Base-by-base conservation (phyloP, 345 rosid species). In the Rhodamnia rubescens region DNA sequence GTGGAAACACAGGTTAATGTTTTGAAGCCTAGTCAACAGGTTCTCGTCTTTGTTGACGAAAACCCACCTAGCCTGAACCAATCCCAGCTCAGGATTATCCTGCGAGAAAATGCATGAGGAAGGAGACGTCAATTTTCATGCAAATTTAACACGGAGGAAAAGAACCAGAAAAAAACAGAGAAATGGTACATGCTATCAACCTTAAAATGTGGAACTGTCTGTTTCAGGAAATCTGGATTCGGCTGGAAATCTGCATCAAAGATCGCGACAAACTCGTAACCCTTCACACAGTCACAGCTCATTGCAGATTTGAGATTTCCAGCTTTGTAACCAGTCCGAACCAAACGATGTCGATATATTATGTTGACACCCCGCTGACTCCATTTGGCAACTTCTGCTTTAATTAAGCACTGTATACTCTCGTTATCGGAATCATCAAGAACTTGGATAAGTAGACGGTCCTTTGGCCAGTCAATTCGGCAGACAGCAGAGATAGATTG, bases 241-340 rank as follows among this genome's bases (percentile, higher is more conserved):
- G 90, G 90, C 80, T 86, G 86, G 75, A 88, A 88, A 50, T 88
- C 90, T 2, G 90, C 85, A 6, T 88, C 90, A 53, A 88, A 86
- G 27, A 88, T 88, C 14, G 86, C 85, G 13, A 86, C 90, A 75
- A 88, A 88, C 83, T 88, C 90, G 22, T 86, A 88, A 32, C 75
- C 83, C 81, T 85, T 82, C 75, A 86, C 86, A 47, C 86, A 84
- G 22, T 84, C 83, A 55, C 86, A 88, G 59, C 27, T 84, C 90
- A 88, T 88, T 4, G 88, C 90, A 4, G 90, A 88, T 55, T 88
- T 88, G 80, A 88, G 90, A 69, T 88, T 88, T n/a, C 90, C 90
- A 16, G 90, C 90, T 83, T 88, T 88, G 80, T 86, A 88, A 52
- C 90, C 90, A 20, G 84, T 84, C 54, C 90, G 64, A 69, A 88